A percentile compares a stretch with the other conserved stretches of the same genome.
phyloP scores from a whole-genome alignment of 1,284 basidiomycete species.

The Cryptococcus sp. region DNA sequence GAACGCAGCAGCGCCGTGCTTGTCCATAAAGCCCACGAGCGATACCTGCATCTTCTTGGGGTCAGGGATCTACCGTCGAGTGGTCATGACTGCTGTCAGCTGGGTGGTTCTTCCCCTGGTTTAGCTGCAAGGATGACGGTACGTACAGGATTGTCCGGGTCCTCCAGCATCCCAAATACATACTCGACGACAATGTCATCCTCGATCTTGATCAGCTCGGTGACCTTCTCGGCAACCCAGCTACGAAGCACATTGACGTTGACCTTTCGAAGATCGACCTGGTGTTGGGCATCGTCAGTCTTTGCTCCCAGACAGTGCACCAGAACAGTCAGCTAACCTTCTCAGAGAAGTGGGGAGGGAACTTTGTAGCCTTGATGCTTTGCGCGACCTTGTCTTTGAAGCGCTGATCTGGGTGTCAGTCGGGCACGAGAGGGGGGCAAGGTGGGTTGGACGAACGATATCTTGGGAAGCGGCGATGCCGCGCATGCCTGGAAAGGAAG shows the following conservation, averaged over 20 bases:
- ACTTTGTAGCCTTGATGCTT: slow-evolving; percentile 82
- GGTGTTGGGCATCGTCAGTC: neutral
- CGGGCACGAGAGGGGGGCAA: neutral
- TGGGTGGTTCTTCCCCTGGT: neutral
- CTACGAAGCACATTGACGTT: slow-evolving; percentile 70
- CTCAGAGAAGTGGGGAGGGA: slow-evolving; percentile 81
- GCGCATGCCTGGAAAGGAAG: slow-evolving; percentile 27
- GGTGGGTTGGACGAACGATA: slow-evolving; percentile 22
- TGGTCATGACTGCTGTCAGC: neutral
- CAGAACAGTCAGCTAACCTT: slow-evolving; percentile 57
- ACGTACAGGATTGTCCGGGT: slow-evolving; percentile 72
- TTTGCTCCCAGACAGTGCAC: slow-evolving; percentile 4
- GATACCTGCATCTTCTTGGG: slow-evolving; percentile 94
- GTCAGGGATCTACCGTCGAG: slow-evolving; percentile 66
- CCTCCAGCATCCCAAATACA: slow-evolving; percentile 87
- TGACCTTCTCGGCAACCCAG: slow-evolving; percentile 89
- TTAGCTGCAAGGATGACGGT: neutral
- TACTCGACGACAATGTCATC: slow-evolving; percentile 97
- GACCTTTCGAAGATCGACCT: slow-evolving; percentile 95
- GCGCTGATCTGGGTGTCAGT: slow-evolving; percentile 49
- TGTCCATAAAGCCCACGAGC: slow-evolving; percentile 80
- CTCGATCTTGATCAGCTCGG: slow-evolving; percentile 86
- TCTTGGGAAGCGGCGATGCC: slow-evolving; percentile 42
- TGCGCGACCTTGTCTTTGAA: slow-evolving; percentile 94
- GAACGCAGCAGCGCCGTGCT: slow-evolving; percentile 66